phyloP scores from a whole-genome alignment of 805 yeast species.

The Candida pseudofarinosa region DNA sequence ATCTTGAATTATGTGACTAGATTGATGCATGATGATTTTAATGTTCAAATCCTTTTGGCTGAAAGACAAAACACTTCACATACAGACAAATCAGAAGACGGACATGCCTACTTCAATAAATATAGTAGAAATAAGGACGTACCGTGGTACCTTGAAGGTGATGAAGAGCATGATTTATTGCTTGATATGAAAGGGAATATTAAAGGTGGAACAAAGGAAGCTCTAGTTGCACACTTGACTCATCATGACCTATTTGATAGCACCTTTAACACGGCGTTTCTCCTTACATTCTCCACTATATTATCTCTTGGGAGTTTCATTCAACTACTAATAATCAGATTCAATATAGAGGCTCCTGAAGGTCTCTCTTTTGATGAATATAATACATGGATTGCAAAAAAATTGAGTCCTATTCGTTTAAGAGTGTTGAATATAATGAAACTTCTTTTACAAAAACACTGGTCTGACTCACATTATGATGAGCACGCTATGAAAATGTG shows the following conservation, averaged over 20 bases:
- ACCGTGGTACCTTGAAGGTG: constrained; percentile 74
- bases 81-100: constrained; percentile 35
- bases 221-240: constrained; percentile 75
- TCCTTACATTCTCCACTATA: constrained; percentile 74
- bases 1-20: constrained; percentile 70
- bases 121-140: constrained; percentile 36
- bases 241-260: constrained; percentile 64
- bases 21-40: constrained; percentile 70
- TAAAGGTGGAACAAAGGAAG: constrained; percentile 80
- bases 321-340: constrained; percentile 57
- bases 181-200: constrained; percentile 68
- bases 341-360: constrained; percentile 76
- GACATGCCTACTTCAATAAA: constrained; percentile 30
- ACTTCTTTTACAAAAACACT: constrained; percentile 61
- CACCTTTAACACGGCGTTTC: constrained; percentile 61
- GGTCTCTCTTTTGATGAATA: constrained; percentile 82
- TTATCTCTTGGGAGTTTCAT: constrained; percentile 63
- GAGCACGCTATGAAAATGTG: constrained; percentile 35
- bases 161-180: constrained; percentile 50
- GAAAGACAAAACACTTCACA: constrained; percentile 41
- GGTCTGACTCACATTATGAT: constrained; percentile 61
- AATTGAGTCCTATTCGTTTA: constrained; percentile 61
- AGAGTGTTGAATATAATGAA: constrained; percentile 66
- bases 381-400: constrained; percentile 68
- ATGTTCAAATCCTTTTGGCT: constrained; percentile 51